Conservation (phyloP, 129 eudicot genomes). For the Apium graveolens region DNA sequence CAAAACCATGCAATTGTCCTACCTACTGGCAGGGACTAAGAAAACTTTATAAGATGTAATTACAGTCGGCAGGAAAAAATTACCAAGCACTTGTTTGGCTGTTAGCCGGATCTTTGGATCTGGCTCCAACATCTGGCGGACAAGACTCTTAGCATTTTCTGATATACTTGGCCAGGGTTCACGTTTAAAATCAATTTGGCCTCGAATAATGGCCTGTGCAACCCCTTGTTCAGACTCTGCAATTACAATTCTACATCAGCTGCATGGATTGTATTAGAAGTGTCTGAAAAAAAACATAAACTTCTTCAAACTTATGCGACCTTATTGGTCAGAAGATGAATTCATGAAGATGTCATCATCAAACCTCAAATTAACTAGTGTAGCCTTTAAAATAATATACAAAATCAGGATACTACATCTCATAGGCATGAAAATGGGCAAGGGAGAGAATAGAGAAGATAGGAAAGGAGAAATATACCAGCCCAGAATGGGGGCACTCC, state of each 20-base stretch:
- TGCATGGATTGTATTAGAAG: not conserved
- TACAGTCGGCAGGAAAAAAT: not conserved
- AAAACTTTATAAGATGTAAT: not conserved
- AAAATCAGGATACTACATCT: not conserved
- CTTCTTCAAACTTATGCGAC: not conserved
- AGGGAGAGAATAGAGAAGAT: not conserved
- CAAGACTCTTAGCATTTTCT: constrained; percentile 76
- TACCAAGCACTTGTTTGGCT: constrained; percentile 11
- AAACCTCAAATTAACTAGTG: not conserved
- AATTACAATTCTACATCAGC: constrained; percentile 5
- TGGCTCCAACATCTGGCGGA: constrained; percentile 78
- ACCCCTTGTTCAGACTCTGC: constrained; percentile 92
- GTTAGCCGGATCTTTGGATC: constrained; percentile 37
- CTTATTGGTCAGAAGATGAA: not conserved
- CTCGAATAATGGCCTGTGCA: constrained; percentile 84
- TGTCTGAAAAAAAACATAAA: not conserved
- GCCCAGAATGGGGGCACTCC: constrained; percentile 76
- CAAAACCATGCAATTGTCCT: not conserved
- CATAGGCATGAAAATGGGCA: not conserved
- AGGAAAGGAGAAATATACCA: constrained; percentile 19
- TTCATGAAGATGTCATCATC: not conserved
- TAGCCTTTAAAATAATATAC: not conserved
- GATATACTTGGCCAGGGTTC: constrained; percentile 92
- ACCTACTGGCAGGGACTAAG: not conserved
- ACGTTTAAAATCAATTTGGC: constrained; percentile 69